Conservation (phyloP, 2,329 filamentous ascomycete genomes). For the Erysiphe pisi region DNA sequence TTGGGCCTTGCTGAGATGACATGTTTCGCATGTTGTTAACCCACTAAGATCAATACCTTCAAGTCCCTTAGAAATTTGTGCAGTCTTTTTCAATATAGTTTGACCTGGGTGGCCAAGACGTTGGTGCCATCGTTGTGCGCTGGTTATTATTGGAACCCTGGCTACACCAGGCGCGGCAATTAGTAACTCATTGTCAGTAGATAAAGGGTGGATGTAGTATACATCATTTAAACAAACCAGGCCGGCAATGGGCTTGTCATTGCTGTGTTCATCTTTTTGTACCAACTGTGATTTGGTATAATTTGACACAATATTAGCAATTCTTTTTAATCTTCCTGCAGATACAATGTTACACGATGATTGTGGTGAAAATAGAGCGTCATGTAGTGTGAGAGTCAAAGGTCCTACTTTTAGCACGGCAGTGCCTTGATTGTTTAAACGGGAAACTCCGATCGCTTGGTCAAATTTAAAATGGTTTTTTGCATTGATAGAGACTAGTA, state of each 20-base stretch:
- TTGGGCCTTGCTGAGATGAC: constrained; percentile 21
- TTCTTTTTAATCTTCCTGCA: not conserved
- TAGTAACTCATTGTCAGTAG: not conserved
- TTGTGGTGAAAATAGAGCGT: not conserved
- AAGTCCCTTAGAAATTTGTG: constrained; percentile 38
- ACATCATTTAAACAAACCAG: not conserved
- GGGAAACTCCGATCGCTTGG: not conserved
- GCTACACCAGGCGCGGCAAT: not conserved
- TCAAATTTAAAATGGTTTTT: not conserved
- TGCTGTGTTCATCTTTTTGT: no score
- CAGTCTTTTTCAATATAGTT: not conserved
- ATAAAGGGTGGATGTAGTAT: not conserved
- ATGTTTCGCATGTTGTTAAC: not conserved
- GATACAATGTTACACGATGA: not conserved
- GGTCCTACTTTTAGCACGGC: not conserved
- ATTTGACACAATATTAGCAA: not conserved
- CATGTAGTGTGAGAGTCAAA: not conserved
- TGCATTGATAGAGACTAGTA: not conserved
- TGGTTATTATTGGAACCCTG: not conserved
- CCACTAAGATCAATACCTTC: constrained; percentile 1
- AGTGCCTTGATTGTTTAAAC: not conserved
- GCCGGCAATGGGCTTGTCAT: not conserved
- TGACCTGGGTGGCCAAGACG: not conserved
- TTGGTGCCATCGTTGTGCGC: constrained; percentile 10
- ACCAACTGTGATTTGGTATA: not conserved